Evolutionary conservation across 345 rosid species (phyloP).

Genomic region (Eucalyptus dawsonii): DNA sequence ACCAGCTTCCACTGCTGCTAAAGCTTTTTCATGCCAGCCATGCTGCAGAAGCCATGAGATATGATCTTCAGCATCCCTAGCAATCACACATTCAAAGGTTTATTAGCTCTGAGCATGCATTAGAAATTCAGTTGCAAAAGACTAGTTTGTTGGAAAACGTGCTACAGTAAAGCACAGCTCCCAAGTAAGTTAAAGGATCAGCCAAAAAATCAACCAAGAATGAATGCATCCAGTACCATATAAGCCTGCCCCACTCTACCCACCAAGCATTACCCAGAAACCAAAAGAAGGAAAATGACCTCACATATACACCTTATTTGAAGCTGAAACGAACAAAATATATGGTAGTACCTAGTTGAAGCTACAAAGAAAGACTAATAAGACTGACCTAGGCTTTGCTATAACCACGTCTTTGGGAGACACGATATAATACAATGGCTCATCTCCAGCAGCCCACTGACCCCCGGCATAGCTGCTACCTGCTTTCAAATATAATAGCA

Average conservation of each 20-base stretch:
- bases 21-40: constrained; percentile 96
- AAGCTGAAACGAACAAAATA: background rate
- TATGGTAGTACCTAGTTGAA: background rate
- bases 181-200: background rate
- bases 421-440: constrained; percentile 83
- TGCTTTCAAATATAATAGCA: constrained; percentile 14
- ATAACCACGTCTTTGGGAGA: constrained; percentile 98
- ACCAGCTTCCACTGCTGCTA: constrained; percentile 96
- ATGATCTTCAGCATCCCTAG: constrained; percentile 98
- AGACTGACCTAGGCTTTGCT: constrained; percentile 89
- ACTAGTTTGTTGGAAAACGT: background rate
- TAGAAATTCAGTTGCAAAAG: background rate
- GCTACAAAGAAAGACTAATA: background rate
- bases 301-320: background rate
- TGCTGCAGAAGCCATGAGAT: constrained; percentile 98
- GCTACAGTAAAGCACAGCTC: background rate
- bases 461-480: constrained; percentile 99
- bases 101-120: background rate
- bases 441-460: constrained; percentile 99
- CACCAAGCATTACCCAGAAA: background rate
- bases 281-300: background rate
- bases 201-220: background rate
- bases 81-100: background rate
- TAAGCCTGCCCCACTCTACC: background rate
- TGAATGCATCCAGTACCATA: background rate